A percentile compares a stretch with the other conserved stretches of the same genome.
phyloP scores from a whole-genome alignment of 1,284 basidiomycete genomes.

The Ceraceosorus guamensis region DNA sequence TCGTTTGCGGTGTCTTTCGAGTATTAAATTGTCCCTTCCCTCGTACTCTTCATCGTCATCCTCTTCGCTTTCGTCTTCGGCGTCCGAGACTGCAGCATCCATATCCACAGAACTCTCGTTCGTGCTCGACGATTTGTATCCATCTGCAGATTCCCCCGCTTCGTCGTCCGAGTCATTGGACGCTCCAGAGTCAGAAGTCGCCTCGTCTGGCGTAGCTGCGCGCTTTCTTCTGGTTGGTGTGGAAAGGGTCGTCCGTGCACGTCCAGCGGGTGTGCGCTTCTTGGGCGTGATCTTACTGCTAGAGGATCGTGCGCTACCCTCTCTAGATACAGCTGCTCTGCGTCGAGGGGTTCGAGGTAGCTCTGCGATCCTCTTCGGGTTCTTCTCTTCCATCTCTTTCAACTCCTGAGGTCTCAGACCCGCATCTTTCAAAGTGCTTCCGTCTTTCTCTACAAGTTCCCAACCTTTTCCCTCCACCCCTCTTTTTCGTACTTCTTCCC shows the following conservation, averaged over 20 bases:
- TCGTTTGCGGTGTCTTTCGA: not conserved
- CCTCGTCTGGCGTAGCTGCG: too few species aligned
- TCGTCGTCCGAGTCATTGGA: too few species aligned
- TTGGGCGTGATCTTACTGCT: too few species aligned
- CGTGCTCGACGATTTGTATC: not conserved
- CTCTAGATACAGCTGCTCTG: too few species aligned
- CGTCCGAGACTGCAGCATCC: constrained; percentile 1
- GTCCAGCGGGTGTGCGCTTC: too few species aligned
- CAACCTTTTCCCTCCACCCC: constrained; percentile 19
- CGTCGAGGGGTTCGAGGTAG: not conserved
- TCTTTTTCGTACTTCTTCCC: constrained; percentile 18
- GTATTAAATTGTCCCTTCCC: too few species aligned
- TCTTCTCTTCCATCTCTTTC: constrained; percentile 1
- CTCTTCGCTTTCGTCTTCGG: not conserved
- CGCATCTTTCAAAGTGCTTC: constrained; percentile 8
- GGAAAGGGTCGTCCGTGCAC: too few species aligned
- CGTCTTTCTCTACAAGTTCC: constrained; percentile 25
- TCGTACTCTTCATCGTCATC: constrained; percentile 4
- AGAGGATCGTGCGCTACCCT: too few species aligned
- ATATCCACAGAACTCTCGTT: not conserved
- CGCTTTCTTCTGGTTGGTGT: too few species aligned
- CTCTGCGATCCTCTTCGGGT: not conserved
- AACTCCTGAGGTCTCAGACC: not conserved
- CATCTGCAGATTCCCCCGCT: too few species aligned
- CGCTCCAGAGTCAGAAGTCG: too few species aligned